Conservation (phyloP, 345 rosid species). For the Rubroshorea leprosula region DNA sequence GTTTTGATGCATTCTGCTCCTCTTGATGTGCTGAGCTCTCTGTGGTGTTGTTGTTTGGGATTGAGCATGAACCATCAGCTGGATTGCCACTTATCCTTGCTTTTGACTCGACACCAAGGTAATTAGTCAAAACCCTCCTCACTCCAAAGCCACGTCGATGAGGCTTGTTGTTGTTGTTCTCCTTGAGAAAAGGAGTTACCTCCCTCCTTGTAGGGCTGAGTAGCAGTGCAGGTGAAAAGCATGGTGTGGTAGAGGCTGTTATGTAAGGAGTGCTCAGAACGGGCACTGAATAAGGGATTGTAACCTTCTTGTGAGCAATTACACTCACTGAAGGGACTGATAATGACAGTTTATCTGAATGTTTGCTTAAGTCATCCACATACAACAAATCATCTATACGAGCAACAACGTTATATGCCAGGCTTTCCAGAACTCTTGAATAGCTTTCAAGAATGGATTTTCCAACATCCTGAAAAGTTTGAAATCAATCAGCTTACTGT, state of each 20-base stretch:
- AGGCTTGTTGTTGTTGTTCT: constrained; percentile 33
- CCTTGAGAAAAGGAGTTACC: constrained; percentile 54
- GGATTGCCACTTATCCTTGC: constrained; percentile 46
- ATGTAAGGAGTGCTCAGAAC: constrained; percentile 61
- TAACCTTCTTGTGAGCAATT: constrained; percentile 52
- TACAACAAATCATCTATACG: constrained; percentile 84
- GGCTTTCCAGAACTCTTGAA: constrained; percentile 85
- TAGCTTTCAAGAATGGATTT: constrained; percentile 95
- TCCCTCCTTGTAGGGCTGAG: constrained; percentile 65
- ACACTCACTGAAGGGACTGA: constrained; percentile 52
- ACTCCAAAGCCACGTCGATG: constrained; percentile 89
- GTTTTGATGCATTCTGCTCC: constrained; percentile 1
- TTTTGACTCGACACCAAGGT: constrained; percentile 71
- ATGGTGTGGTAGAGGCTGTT: constrained; percentile 60
- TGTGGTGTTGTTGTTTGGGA: constrained; percentile 16
- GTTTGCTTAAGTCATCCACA: constrained; percentile 81
- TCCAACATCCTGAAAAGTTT: constrained; percentile 67
- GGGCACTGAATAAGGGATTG: constrained; percentile 53
- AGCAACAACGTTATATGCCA: constrained; percentile 80
- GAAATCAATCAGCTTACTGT: neutral
- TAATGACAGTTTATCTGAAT: constrained; percentile 52
- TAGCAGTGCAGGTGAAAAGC: constrained; percentile 56
- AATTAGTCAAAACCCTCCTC: constrained; percentile 62
- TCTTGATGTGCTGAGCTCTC: constrained; percentile 21
- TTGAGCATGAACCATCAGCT: constrained; percentile 31